Base-by-base conservation (phyloP, 208 protist species). In the Lotmaria passim region DNA sequence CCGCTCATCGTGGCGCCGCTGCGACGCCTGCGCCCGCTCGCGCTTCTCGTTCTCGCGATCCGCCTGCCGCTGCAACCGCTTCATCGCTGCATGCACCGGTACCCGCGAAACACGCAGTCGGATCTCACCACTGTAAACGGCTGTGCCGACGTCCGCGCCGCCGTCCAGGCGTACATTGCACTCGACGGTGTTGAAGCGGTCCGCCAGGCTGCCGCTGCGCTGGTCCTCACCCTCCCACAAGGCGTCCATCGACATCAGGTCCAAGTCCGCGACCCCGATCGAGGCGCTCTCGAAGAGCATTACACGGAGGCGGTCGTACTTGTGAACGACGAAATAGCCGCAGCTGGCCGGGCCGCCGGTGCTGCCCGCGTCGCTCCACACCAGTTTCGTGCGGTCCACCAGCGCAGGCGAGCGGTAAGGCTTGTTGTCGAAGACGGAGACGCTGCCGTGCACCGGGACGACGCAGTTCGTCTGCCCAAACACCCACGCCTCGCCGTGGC, bases 401-500 rank as follows among this genome's bases (percentile, higher is more conserved):
- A 91, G 75, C 48, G 78, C 75, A 0, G 86, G 79, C 10, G 85
- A 86, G 50, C 87, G 81, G 63, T 82, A 86, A 12, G 78, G 75
- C 21, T 58, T 79, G 69, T 78, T 82, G 52, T 69, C 75, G 24
- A 74, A 63, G 41, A 66, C 64, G 21, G 69, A 74, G 56, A 79
- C 44, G 28, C 50, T 39, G 26, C 44, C 75, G 57, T 73, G 15
- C 51, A 50, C 61, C 11, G 60, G 46, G 8, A 67, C 59, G 17
- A 74, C 59, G 39, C 68, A 66, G 41, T 59, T 74, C 21, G 58
- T 74, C 41, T 74, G 68, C 4, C 68, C 68, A 51, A 67, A 87
- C 47, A 93, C 85, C 88, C 88, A 93, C 44, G 63, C 85, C 74
- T 93, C 85, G 6, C 73, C 80, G 75, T 93, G 88, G 73, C 85